Percentiles rank a stretch among this genome's conserved stretches.
Evolutionary conservation across 768 basidiomycete species (phyloP).

Genomic region (Suillus ampliporus): DNA sequence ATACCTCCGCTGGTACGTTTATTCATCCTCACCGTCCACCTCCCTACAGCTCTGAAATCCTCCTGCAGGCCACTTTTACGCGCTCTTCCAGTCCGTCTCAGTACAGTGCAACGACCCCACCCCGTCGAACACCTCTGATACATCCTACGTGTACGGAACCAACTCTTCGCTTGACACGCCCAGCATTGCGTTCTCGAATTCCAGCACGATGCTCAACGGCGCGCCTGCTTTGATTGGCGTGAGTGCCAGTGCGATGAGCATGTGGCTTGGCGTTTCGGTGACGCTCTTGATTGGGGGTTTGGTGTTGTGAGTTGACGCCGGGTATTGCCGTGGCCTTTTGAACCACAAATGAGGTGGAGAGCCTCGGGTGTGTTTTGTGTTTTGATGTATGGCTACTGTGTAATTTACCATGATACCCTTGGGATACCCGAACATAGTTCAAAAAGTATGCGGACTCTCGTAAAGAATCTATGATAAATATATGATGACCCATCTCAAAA

Average conservation of each 20-base stretch:
- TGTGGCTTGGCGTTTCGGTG: slow-evolving; percentile 17
- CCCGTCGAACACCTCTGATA: slow-evolving; percentile 49
- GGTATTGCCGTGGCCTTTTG: neutral
- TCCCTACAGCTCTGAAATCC: slow-evolving; percentile 1
- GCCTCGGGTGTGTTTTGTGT: too few relatives aligned
- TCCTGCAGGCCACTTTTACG: slow-evolving; percentile 68
- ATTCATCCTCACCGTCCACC: neutral
- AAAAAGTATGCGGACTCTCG: slow-evolving; percentile 9
- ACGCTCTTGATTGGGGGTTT: slow-evolving; percentile 21
- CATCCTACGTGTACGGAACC: slow-evolving; percentile 67
- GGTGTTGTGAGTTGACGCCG: slow-evolving; percentile 21
- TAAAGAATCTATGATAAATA: neutral
- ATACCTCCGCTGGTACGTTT: slow-evolving; percentile 59
- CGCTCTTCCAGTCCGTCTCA: slow-evolving; percentile 62
- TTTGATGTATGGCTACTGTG: neutral
- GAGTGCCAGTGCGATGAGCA: slow-evolving; percentile 18
- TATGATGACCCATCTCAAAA: neutral
- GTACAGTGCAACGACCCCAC: slow-evolving; percentile 65
- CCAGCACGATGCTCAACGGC: slow-evolving; percentile 57
- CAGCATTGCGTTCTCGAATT: slow-evolving; percentile 61
- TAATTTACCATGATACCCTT: too few relatives aligned
- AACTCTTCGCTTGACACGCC: slow-evolving; percentile 61
- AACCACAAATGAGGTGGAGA: neutral
- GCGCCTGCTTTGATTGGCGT: slow-evolving; percentile 18
- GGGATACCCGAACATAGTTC: slow-evolving; percentile 8